Base-by-base conservation (phyloP, 1,284 basidiomycete species). In the Hymenochaete sp. region DNA sequence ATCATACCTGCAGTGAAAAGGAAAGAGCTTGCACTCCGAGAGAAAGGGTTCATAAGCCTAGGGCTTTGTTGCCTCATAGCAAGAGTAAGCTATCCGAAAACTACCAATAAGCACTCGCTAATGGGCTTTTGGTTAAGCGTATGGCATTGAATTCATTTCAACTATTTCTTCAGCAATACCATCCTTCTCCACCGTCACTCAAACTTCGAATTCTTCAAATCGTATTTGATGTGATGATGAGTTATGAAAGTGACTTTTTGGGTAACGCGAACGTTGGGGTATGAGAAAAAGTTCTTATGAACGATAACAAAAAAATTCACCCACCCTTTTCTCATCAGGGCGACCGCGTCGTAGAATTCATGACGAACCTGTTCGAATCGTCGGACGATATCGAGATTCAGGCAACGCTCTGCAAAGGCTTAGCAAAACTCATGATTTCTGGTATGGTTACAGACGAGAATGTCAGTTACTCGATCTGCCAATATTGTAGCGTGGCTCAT, bases 31-130 rank as follows among this genome's bases (percentile, higher is more conserved):
- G 69, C 72, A 0, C 72, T 98, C 38, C 76, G 93, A 26, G 90
- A 95, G 64, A 83, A 87, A 55, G 95, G 92, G 0, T 72, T 97
- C 10, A 68, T 90, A 35, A 83, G 82, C 53, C 72, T 98, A 0
- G 93, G 90, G 0, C 65, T 98, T 6, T 93, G 91, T 60, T 93
- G 88, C 59, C 77, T 98, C 52, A 92, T 98, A 52, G 89, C 95
- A 13, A 16, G 32, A 19, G 32, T 35, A n/a, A 6, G 32, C 56
- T n/a, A 8, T 35, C 13, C 67, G 14, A 35, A 6, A 35, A 35
- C 32, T 6, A 35, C 5, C 21, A n/a, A n/a, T n/a, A 19, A 35
- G 9, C 14, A 31, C 14, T 31, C 28, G 9, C 14, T 14, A 31
- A 31, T 14, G 64, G 69, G 66, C 8, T 57, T 79, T 21, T n/a